Evolutionary conservation across 768 basidiomycete species (phyloP), one percentile per base, ranked within the genome.

Genomic region (Mycena chlorophos): DNA sequence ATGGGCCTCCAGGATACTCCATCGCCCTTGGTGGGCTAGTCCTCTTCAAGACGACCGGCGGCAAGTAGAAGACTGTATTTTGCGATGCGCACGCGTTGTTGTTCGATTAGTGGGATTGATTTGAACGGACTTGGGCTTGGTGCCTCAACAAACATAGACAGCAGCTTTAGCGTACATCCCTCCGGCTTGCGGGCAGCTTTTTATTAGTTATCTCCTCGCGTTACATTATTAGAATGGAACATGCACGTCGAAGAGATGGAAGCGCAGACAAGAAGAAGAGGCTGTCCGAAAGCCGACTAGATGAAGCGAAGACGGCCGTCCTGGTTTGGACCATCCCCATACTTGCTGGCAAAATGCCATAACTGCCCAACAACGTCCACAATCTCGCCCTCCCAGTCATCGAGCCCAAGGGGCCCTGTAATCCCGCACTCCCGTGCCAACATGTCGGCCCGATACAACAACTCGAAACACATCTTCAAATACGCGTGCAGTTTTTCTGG

Each of bases 21-120:
- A 83, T 97, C 63, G 95, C 96, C 0, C 77, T 97, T 3, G 83
- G 77, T 43, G 94, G 94, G 26, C 81, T 97, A 20, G 70, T 98
- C 58, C 72, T 94, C 49, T 96, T 89, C 81, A 95, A 89, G 78
- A 89, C 88, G 0, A 78, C 82, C 3, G 80, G 85, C 5, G 75
- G 79, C 40, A 89, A 88, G 67, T 88, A 67, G 65, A 30, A 20
- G 8, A 8, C 20, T 42, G 8, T 42, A 20, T 22, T 42, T 8
- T 22, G 8, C 31, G 31, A 34, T 17, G 31, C 31, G 31, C n/a
- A n/a, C n/a, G n/a, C n/a, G n/a, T n/a, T 34, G 31, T 42, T 42
- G 14, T 42, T 42, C 40, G 20, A 22, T 42, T 42, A 42, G 40
- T n/a, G n/a, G n/a, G n/a, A n/a, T n/a, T n/a, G 40, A 42, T 42